Evolutionary conservation across 768 basidiomycete genomes (phyloP), one percentile per base, ranked within the genome.

Genomic region (Austroboletus eburneus): DNA sequence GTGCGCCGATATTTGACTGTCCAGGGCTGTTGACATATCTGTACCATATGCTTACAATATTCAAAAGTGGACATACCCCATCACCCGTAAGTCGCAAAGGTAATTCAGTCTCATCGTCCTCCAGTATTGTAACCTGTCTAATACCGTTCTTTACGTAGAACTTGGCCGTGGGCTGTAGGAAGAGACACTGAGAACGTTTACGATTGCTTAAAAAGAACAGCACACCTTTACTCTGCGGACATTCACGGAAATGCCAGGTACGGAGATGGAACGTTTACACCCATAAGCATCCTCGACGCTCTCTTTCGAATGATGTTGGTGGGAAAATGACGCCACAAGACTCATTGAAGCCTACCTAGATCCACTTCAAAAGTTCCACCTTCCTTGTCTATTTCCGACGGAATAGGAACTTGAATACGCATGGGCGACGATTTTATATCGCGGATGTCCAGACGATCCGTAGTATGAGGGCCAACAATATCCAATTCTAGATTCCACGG

Each of bases 41-140:
- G 41, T 43, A 51, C 16, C 17, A 32, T 41, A 37, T n/a, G 17
- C 37, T 18, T 23, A n/a, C n/a, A n/a, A n/a, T n/a, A n/a, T 29
- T 6, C 9, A 34, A n/a, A 37, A 27, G 30, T 17, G 14, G 4
- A 70, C 83, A 51, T 66, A 95, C 94, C 39, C 83, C 86, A 63
- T 94, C 88, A 5, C 96, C 96, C 17, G 92, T 94, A 42, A 99
- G 69, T 22, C 93, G 79, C 34, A 97, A 68, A 32, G 92, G 92
- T 10, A 97, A 73, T 29, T 71, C 75, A 0, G 83, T 84, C 32
- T 70, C 68, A 48, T 91, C 85, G 35, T 83, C 79, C 57, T 94
- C 87, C 7, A 91, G 73, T 14, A 93, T 77, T 5, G 80, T 78
- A 8, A 84, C 67, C 36, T 71, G 72, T 7, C 80, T 78, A 49